Percentiles rank a stretch among this genome's conserved stretches.
Evolutionary conservation across 2,329 filamentous ascomycete species (phyloP).

Genomic region (Trichoderma afroharzianum): DNA sequence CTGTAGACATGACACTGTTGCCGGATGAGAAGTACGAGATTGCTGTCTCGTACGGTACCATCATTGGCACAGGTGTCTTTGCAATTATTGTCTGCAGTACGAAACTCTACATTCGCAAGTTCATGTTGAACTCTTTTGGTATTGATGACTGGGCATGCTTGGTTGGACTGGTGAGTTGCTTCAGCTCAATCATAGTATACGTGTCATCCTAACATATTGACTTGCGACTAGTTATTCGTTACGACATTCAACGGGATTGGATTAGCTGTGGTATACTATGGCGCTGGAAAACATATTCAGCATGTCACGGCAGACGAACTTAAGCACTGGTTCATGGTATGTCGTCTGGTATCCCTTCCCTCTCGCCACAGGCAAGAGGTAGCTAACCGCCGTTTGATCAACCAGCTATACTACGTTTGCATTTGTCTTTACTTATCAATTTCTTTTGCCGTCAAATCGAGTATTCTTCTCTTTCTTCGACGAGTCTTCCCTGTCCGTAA

Average conservation of each 20-base stretch:
- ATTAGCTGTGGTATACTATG: background rate
- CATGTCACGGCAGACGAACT: background rate
- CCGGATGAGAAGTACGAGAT: background rate
- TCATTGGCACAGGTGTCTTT: background rate
- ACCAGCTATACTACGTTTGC: background rate
- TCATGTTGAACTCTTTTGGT: background rate
- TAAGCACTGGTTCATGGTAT: background rate
- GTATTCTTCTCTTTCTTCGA: constrained; percentile 2
- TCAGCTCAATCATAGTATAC: background rate
- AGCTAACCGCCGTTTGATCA: background rate
- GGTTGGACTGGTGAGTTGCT: background rate
- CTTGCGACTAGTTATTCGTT: background rate
- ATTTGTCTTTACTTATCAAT: background rate
- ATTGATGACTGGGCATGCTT: background rate
- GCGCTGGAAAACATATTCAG: background rate
- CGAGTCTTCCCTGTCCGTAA: constrained; percentile 4
- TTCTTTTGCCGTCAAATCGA: background rate
- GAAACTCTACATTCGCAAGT: background rate
- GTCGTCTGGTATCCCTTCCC: background rate
- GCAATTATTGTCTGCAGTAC: background rate
- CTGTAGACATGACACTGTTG: background rate
- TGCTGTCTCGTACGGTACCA: background rate
- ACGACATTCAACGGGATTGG: constrained; percentile 1
- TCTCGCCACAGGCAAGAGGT: background rate
- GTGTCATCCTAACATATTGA: background rate